Base-by-base conservation (phyloP, 2,329 filamentous ascomycete genomes). In the Colletotrichum ledebouriae region DNA sequence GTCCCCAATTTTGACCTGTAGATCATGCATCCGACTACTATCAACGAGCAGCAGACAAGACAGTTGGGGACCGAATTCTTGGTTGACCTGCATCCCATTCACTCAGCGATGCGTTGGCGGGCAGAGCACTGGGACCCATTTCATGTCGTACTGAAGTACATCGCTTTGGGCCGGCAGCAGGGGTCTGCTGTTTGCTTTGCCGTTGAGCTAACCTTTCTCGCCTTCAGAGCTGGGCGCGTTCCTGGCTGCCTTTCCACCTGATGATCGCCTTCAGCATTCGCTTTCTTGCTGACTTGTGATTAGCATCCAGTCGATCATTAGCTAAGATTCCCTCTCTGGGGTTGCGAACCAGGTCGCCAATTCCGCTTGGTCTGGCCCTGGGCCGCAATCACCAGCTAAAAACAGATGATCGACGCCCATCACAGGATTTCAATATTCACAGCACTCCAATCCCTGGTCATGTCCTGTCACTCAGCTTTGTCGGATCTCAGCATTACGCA, bases 371-470 rank as follows among this genome's bases (percentile, higher is more conserved):
- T 49, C 29, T 37, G 37, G 17, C 20, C 33, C 22, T 39, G n/a
- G 20, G 22, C 44, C 46, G 25, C n/a, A 39, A 37, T 34, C 50
- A 44, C 17, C 55, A 66, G 44, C 47, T 56, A 60, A 46, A 46
- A 60, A 49, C 13, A 55, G 25, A 66, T 69, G 66, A 69, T 66
- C 66, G 66, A 42, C 66, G 34, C 12, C 12, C 49, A 47, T 69
- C 66, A 69, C 66, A 69, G 49, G 25, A 33, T 10, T 41, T 41
- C 41, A 53, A 55, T 52, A 22, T 62, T 56, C 55, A 56, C 46
- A 22, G 22, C 61, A 15, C 47, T 37, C 22, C 15, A 37, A 22
- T 55, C 63, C 56, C 50, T 44, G 55, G 46, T 55, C 56, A 42
- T 69, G 47, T 66, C 33, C 22, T 37, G 55, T 60, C 61, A 60